These are phyloP conservation scores for Fusarium neocosmosporiellum DNA, from an alignment of 2,329 filamentous ascomycete species.

Conservation along the genomic window DNA sequence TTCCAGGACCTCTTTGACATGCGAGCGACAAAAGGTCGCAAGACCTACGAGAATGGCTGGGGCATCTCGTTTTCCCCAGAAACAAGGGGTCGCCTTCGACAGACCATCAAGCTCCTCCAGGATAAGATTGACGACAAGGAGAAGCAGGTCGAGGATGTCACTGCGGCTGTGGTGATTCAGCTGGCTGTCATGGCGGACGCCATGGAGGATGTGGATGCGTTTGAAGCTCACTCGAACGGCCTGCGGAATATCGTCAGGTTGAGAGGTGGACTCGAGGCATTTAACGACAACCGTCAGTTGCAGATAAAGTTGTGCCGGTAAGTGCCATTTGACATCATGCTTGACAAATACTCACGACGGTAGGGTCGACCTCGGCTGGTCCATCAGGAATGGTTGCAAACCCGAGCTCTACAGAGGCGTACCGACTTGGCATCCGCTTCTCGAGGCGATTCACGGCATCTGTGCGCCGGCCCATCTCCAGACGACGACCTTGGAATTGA, in stretches of 20 bases:
- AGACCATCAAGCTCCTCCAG: constrained; percentile 33
- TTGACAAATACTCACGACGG: not conserved
- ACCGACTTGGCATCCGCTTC: constrained; percentile 35
- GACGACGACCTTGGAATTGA: constrained; percentile 1
- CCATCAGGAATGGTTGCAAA: constrained; percentile 39
- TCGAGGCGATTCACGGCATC: constrained; percentile 5
- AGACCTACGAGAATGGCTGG: not conserved
- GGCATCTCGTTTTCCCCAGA: constrained; percentile 14
- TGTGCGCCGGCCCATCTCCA: not conserved
- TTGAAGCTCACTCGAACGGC: constrained; percentile 35
- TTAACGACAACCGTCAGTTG: constrained; percentile 40
- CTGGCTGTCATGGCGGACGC: constrained; percentile 40
- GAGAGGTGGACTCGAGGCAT: constrained; percentile 40
- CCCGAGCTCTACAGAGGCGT: constrained; percentile 35
- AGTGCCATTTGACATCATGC: not conserved
- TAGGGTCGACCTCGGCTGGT: constrained; percentile 45
- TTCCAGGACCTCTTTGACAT: constrained; percentile 29
- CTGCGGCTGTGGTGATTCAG: constrained; percentile 31
- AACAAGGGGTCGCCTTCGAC: constrained; percentile 22
- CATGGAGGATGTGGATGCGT: constrained; percentile 28
- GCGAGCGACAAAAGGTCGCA: not conserved
- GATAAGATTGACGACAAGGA: constrained; percentile 25
- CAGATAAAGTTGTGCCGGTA: constrained; percentile 46
- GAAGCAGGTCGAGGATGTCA: constrained; percentile 32
- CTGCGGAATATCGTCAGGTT: constrained; percentile 41